A percentile compares a stretch with the other conserved stretches of the same genome.
These are phyloP conservation scores for Pterocarpus santalinus DNA, from an alignment of 306 rosid genomes.

Conservation along the genomic window DNA sequence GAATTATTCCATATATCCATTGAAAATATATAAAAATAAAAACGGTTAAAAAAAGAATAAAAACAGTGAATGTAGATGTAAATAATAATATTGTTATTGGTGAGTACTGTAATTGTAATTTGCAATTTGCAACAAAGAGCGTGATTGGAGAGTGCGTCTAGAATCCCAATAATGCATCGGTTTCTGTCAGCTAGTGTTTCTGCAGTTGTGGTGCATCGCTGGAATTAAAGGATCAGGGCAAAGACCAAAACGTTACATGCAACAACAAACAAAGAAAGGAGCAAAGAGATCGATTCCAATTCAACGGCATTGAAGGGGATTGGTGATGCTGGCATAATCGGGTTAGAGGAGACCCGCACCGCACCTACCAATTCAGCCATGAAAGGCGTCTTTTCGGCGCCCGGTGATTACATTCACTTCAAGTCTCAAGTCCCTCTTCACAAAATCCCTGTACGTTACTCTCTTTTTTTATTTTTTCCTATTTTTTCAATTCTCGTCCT, in stretches of 20 bases:
- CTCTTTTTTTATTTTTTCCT: background rate
- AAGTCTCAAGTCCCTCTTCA: slow-evolving; percentile 99
- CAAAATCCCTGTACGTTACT: slow-evolving; percentile 81
- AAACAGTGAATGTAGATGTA: background rate
- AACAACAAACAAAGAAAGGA: background rate
- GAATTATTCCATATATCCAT: background rate
- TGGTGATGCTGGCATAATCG: background rate
- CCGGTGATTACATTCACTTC: slow-evolving; percentile 98
- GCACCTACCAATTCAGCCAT: slow-evolving; percentile 54
- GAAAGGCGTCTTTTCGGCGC: slow-evolving; percentile 97
- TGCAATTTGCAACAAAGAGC: background rate
- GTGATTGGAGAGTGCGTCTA: background rate
- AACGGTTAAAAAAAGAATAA: background rate
- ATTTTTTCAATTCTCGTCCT: background rate
- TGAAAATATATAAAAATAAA: background rate
- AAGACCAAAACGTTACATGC: background rate
- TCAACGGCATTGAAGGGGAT: background rate
- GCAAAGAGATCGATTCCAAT: background rate
- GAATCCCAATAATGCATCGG: slow-evolving; percentile 37
- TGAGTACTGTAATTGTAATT: background rate
- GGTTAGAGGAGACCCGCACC: background rate
- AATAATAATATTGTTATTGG: background rate
- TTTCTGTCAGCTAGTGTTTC: background rate
- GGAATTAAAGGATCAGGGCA: slow-evolving; percentile 12
- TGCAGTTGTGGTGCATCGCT: slow-evolving; percentile 13